Evolutionary conservation across 208 protist species (phyloP), one percentile per base, ranked within the genome.

Genomic region (Jaenimonas drosophilae): DNA sequence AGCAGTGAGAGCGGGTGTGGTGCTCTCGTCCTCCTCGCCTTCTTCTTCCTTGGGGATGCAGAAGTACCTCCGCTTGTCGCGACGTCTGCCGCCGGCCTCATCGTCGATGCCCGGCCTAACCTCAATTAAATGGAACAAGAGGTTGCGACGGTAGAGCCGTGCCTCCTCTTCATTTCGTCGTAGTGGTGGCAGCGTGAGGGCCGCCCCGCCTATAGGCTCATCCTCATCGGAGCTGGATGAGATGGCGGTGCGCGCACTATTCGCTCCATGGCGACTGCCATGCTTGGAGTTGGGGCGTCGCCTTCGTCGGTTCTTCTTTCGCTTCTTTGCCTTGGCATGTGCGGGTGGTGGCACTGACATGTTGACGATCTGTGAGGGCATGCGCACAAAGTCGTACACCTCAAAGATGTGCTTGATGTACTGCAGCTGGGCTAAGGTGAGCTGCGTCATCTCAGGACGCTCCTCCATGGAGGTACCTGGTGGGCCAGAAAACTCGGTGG

Each of bases 311-410:
- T 17, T 42, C 37, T 42, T 42, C 37, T 42, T 42, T 21, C 16
- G 37, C 37, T 42, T 20, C 37, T 42, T 11, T 6, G 37, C 16
- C 23, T 25, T n/a, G n/a, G n/a, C n/a, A n/a, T n/a, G n/a, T n/a
- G n/a, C n/a, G n/a, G n/a, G n/a, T n/a, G n/a, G n/a, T n/a, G n/a
- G n/a, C n/a, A n/a, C n/a, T n/a, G n/a, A n/a, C n/a, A n/a, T n/a
- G n/a, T n/a, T n/a, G n/a, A n/a, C n/a, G n/a, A n/a, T n/a, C n/a
- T n/a, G n/a, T n/a, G n/a, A n/a, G n/a, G n/a, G n/a, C n/a, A 20
- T 29, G 26, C 41, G 46, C 3, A 64, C 59, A 53, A 63, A 66
- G 41, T 72, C 64, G 49, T 63, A 65, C 44, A 64, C 57, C 41
- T 72, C 64, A 42, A 72, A 64, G 11, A 55, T 7, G 39, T 57